Evolutionary conservation across 495 filamentous ascomycete genomes (phyloP).

Genomic region (Lasiosphaeria ovina): DNA sequence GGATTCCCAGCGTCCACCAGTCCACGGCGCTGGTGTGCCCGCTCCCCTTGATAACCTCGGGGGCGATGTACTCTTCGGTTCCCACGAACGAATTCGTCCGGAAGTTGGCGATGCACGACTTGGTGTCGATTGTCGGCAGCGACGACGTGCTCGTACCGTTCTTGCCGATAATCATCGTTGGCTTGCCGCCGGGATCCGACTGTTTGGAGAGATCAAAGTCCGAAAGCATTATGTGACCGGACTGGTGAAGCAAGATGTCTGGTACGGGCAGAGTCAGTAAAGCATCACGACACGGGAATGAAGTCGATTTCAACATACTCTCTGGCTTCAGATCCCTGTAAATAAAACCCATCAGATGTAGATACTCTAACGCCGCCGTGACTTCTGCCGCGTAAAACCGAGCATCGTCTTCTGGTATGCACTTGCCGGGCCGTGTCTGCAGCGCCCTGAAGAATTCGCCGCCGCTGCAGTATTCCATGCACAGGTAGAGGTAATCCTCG

Average conservation of each 20-base stretch:
- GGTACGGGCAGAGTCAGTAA: slow-evolving; percentile 12
- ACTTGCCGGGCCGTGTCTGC: slow-evolving; percentile 95
- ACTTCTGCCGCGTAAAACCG: slow-evolving; percentile 97
- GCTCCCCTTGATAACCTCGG: slow-evolving; percentile 97
- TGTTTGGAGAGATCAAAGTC: slow-evolving; percentile 99
- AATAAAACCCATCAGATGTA: slow-evolving; percentile 99
- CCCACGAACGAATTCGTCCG: slow-evolving; percentile 98
- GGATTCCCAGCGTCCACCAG: slow-evolving; percentile 97
- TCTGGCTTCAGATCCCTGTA: slow-evolving; percentile 98
- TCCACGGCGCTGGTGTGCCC: slow-evolving; percentile 97
- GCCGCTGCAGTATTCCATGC: slow-evolving; percentile 99
- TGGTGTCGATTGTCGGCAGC: slow-evolving; percentile 93
- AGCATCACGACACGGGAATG: background rate
- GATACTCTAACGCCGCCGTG: slow-evolving; percentile 94
- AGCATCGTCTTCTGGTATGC: slow-evolving; percentile 93
- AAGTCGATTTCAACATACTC: slow-evolving; percentile 57
- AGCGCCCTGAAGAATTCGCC: slow-evolving; percentile 97
- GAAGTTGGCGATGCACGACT: slow-evolving; percentile 97
- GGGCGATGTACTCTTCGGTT: slow-evolving; percentile 97
- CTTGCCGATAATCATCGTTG: slow-evolving; percentile 93
- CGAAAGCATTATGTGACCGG: slow-evolving; percentile 98
- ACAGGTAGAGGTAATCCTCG: slow-evolving; percentile 95
- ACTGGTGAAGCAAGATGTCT: slow-evolving; percentile 98
- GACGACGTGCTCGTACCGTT: slow-evolving; percentile 75
- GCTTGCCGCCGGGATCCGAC: slow-evolving; percentile 91